Base-by-base conservation (phyloP, 2,329 filamentous ascomycete genomes). In the Aspergillus arachidicola region DNA sequence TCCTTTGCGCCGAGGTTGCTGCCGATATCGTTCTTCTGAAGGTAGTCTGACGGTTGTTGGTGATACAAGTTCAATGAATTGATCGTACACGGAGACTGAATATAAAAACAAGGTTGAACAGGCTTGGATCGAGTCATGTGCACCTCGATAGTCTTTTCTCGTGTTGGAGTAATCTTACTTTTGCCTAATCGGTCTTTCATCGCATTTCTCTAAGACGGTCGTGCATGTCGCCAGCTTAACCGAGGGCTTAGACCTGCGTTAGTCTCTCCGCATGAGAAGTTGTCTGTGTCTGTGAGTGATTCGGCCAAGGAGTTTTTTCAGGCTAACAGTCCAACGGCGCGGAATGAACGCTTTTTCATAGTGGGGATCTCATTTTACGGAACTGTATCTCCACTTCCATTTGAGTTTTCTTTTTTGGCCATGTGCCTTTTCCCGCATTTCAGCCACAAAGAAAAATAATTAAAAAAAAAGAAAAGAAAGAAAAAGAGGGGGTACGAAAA, bases 321-420 rank as follows among this genome's bases (percentile, higher is more conserved):
- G 30, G 16, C 32, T 32, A 50, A 56, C 12, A 59, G 56, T 59
- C 61, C 66, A 69, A 69, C 67, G 65, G 65, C 57, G 63, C 62
- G 62, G 67, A 71, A 66, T 68, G 66, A 69, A 68, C 59, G 45
- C 53, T 21, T 50, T 59, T 60, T 54, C 58, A 64, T 57, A 64
- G 69, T 69, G 68, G 68, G 60, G 62, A 66, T 61, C 60, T 69
- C 65, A 68, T 69, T 69, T 69, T 58, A 54, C 59, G 65, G 66
- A 63, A 62, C 59, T 57, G 45, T 60, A 51, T 43, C 36, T 57
- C 58, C 62, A 62, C 62, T 57, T 63, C 45, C 41, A 66, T 68
- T 71, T 69, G 69, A 70, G 66, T 68, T 66, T 64, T 65, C 61
- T 64, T 55, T 54, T 57, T 67, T 21, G n/a, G 60, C 65, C 65